phyloP scores from a whole-genome alignment of 306 rosid genomes.

The Quercus alba region DNA sequence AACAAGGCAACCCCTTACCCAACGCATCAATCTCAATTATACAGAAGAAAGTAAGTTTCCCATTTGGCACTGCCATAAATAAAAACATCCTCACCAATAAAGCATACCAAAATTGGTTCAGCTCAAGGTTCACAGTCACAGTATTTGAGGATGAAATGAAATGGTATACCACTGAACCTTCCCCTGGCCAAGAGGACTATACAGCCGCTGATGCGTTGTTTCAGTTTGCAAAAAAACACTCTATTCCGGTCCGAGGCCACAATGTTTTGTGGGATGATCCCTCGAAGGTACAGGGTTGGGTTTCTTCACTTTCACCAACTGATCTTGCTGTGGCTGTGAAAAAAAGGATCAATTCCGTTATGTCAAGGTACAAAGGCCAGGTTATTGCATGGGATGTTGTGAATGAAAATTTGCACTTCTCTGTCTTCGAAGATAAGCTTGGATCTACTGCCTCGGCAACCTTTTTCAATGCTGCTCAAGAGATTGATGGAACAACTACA shows the following conservation, averaged over 20 bases:
- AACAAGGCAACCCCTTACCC: slow-evolving; percentile 45
- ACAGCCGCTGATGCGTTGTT: slow-evolving; percentile 51
- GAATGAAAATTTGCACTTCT: slow-evolving; percentile 63
- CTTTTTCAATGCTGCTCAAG: slow-evolving; percentile 35
- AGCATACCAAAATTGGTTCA: slow-evolving; percentile 66
- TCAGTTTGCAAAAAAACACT: slow-evolving; percentile 34
- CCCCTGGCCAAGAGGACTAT: slow-evolving; percentile 47
- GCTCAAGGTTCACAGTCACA: slow-evolving; percentile 56
- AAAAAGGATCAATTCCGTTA: slow-evolving; percentile 40
- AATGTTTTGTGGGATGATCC: slow-evolving; percentile 71
- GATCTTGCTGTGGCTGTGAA: slow-evolving; percentile 33
- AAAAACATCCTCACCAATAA: slow-evolving; percentile 42
- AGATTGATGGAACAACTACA: slow-evolving; percentile 32
- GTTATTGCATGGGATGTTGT: slow-evolving; percentile 78
- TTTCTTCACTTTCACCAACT: slow-evolving; percentile 31
- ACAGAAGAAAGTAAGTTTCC: slow-evolving; percentile 31
- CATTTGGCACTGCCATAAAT: slow-evolving; percentile 60
- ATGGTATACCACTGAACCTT: slow-evolving; percentile 57
- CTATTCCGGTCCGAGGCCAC: slow-evolving; percentile 65
- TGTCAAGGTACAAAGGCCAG: slow-evolving; percentile 53
- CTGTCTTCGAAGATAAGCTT: slow-evolving; percentile 48
- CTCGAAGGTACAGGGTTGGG: slow-evolving; percentile 42
- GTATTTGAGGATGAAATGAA: slow-evolving; percentile 76
- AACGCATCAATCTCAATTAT: slow-evolving; percentile 41
- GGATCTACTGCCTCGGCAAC: slow-evolving; percentile 30